Conservation (phyloP, 2,329 filamentous ascomycete species). For the Ceratocystis eucalypticola region DNA sequence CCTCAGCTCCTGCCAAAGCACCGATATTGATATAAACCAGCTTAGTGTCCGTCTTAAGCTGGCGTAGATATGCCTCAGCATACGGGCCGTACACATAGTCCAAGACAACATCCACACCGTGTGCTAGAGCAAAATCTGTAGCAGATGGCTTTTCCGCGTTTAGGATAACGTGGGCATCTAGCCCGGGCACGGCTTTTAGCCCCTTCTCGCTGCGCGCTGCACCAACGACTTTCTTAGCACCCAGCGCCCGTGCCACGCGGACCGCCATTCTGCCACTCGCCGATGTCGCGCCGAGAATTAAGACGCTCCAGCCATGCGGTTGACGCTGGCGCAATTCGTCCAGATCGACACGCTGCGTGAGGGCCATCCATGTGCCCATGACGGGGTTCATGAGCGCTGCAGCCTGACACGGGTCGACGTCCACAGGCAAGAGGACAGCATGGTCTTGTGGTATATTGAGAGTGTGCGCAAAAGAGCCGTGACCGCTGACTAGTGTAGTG, state of each 20-base stretch:
- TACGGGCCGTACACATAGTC: conserved; percentile 44
- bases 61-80: conserved; percentile 30
- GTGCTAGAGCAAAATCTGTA: conserved; percentile 21
- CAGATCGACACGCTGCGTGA: conserved; percentile 31
- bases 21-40: conserved; percentile 43
- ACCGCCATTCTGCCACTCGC: conserved; percentile 39
- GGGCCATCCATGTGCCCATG: conserved; percentile 45
- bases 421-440: conserved; percentile 31
- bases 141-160: not conserved
- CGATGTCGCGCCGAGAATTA: conserved; percentile 41
- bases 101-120: conserved; percentile 39
- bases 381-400: conserved; percentile 42
- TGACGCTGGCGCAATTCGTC: not conserved
- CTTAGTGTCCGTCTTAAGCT: conserved; percentile 30
- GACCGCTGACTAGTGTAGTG: conserved; percentile 25
- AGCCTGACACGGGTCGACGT: conserved; percentile 35
- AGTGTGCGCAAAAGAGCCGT: conserved; percentile 30
- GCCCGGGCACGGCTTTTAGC: conserved; percentile 23
- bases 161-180: not conserved
- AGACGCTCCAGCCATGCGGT: conserved; percentile 31
- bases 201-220: conserved; percentile 30
- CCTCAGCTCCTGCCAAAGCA: conserved; percentile 29
- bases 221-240: conserved; percentile 38
- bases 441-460: conserved; percentile 34
- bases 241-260: conserved; percentile 34